phyloP scores from a whole-genome alignment of 1,284 basidiomycete species.

The Trametes hirsuta region DNA sequence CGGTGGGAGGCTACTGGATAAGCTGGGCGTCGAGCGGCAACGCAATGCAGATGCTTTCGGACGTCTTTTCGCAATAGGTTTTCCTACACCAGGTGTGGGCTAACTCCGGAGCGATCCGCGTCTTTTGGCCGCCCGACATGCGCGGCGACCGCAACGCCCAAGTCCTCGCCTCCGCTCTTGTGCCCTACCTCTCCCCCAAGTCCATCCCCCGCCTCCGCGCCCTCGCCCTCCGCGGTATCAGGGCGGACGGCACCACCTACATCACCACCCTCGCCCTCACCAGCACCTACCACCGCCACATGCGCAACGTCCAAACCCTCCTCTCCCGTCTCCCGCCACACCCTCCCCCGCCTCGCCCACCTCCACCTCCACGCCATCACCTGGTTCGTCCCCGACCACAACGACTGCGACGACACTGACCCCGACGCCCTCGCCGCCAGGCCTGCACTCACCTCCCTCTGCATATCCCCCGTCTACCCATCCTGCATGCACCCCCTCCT shows the following conservation, averaged over 20 bases:
- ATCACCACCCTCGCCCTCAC: slow-evolving; percentile 9
- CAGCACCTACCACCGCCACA: slow-evolving; percentile 7
- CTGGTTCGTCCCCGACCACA: slow-evolving; percentile 3
- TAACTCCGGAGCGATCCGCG: background rate
- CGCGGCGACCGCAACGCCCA: slow-evolving; percentile 1
- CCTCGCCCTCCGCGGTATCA: slow-evolving; percentile 11
- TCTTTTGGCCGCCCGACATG: slow-evolving; percentile 19
- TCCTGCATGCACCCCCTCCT: slow-evolving; percentile 9
- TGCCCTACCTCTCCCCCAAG: slow-evolving; percentile 6
- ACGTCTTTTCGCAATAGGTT: no score
- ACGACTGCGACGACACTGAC: background rate
- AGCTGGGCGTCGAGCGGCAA: no score
- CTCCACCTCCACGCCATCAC: slow-evolving; percentile 11
- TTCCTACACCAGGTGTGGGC: no score
- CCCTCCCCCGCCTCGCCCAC: slow-evolving; percentile 11
- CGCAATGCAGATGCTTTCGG: no score
- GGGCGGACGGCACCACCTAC: slow-evolving; percentile 5
- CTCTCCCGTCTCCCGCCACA: slow-evolving; percentile 3
- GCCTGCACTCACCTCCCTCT: slow-evolving; percentile 5
- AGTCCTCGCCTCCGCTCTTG: slow-evolving; percentile 4
- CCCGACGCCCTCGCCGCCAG: background rate
- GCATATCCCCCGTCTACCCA: slow-evolving; percentile 13
- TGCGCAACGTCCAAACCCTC: slow-evolving; percentile 12
- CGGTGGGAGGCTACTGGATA: no score
- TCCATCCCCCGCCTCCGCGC: slow-evolving; percentile 5